Base-by-base conservation (phyloP, 345 rosid species). In the Geranium rotundifolium region DNA sequence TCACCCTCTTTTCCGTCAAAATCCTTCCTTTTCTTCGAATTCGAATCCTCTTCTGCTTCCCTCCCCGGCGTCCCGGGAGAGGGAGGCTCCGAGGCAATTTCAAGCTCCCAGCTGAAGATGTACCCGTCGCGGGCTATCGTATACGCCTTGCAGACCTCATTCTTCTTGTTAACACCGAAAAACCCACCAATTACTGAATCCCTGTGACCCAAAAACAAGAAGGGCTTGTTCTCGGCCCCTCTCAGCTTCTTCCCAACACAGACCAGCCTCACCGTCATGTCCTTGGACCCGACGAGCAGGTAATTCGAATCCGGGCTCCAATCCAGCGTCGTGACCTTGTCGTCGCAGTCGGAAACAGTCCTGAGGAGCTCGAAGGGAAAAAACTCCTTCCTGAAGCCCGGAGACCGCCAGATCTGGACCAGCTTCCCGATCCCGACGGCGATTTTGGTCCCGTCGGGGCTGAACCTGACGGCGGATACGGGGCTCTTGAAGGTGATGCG, bases 331-430 rank as follows among this genome's bases (percentile, higher is more conserved):
- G 74, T 74, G 62, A 90, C 84, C 37, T 76, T 82, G 63, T 81
- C 99, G 60, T 81, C 78, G 57, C 84, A 90, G 59, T 85, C 86
- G 13, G 97, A 87, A 56, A 90, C 78, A 27, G 96, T 93, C 80
- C 92, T 86, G 56, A 82, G 71, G 75, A 80, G 69, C 64, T 90
- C 81, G 56, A 93, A 90, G 20, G 89, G 85, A 55, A 90, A 90
- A 54, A 76, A 81, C 41, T 83, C 95, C 63, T 76, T 82, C 63
- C 75, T 82, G 60, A 86, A 93, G 46, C 90, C 95, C 12, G 97
- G 99, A 1, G 96, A 85, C 59, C 82, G 76, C 97, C 97, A 93
- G 7, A 93, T 80, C 72, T 93, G 89, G 18, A 93, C 83, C 74
- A 93, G 71, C 59, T 90, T 93, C n/a, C 96, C 97, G 0, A 79